Base-by-base conservation (phyloP, 73 alveolate species). In the Paramecium primaurelia region DNA sequence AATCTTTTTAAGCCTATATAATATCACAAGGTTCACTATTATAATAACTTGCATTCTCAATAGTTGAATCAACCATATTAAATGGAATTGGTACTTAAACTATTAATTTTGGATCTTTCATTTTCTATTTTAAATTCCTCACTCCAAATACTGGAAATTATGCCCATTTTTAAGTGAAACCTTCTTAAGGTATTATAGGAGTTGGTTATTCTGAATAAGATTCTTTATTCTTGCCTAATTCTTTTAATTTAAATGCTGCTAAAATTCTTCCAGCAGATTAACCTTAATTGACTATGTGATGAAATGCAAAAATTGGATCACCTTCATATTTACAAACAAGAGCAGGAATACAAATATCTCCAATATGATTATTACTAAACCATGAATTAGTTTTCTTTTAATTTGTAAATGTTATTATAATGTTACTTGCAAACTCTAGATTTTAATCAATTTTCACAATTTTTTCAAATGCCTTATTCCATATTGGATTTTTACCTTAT, bases 241-340 rank as follows among this genome's bases (percentile, higher is more conserved):
- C 38, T 20, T 25, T 49, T 49, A 93, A 47, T 54, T 58, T 51
- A 93, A 93, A 93, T 69, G 92, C 90, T 18, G 96, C 96, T 51
- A 92, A 71, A 25, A 93, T 91, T 92, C 96, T 93, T 9, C 96
- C 95, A 38, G 92, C 86, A 20, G 92, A 37, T 18, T 42, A 49
- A 11, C 94, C 95, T 92, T 75, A 86, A 36, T 71, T 71, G 1
- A 40, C 84, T 6, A 89, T 89, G 18, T 89, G 94, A 89, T 89
- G 84, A 45, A 89, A 89, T 42, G 51, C 16, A 71, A 18, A 89
- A 10, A 22, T 30, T 12, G 94, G 94, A 25, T 71, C 86, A 20
- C 86, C 97, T 98, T 34, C 88, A 25, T 71, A 77, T 73, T 89
- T 83, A 18, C 94, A 89, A 44, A 49, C 54, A 6, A 89, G 86